Base-by-base conservation (phyloP, 2,329 filamentous ascomycete genomes). In the Massarina eburnea region DNA sequence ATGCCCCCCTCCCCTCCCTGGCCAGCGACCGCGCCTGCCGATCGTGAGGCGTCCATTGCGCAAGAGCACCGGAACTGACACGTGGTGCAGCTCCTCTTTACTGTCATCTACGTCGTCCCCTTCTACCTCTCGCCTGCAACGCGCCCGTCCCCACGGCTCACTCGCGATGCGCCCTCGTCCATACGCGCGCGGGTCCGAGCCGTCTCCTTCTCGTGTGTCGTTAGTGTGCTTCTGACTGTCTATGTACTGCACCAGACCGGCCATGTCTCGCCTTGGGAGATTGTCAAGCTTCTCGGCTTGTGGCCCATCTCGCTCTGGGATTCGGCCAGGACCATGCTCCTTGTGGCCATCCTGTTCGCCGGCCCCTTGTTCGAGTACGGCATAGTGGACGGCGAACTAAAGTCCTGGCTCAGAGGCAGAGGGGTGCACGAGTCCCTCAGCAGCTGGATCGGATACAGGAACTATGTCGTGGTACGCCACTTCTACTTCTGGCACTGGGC, bases 51-150 rank as follows among this genome's bases (percentile, higher is more conserved):
- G 36, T 46, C 39, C 37, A 45, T 44, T 37, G 41, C 38, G 45
- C 33, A 26, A 50, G 17, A 45, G 44, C 22, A 49, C 27, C 37
- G 32, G 44, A 24, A 45, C 60, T 68, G 49, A 68, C 38, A 36
- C 39, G 50, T 40, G 26, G 36, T 54, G 35, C 50, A 88, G 89
- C 73, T 91, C 51, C 71, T 85, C 51, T 95, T 95, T 72, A 95
- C 90, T n/a, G 70, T 91, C 58, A 73, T 90, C 74, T 99, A 97
- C 73, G 89, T 99, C 59, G 75, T 88, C 3, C 92, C 94, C 19
- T 90, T 97, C 71, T 96, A 99, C 76, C 77, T 92, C 52, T 94
- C 86, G 17, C 71, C 83, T 3, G 80, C 83, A 17, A 95, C 92
- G 4, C 83, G 91, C 41, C 91, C 91, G 6, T 94, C 89, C 7